These are phyloP conservation scores for Pseudopyrenochaeta lycopersici DNA, from an alignment of 2,329 filamentous ascomycete genomes.

Conservation along the genomic window DNA sequence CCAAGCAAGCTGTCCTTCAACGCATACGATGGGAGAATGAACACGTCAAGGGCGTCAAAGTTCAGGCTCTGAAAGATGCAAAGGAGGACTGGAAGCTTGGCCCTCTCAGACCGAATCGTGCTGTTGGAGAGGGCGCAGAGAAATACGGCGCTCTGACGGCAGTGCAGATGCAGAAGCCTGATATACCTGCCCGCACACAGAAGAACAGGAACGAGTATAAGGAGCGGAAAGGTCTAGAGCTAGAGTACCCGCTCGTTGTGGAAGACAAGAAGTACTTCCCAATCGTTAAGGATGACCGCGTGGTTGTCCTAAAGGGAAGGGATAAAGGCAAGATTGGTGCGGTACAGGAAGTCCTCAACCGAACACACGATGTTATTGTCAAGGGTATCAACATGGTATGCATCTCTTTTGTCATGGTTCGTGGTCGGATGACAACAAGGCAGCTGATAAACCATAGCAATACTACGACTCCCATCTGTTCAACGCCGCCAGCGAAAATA, in stretches of 20 bases:
- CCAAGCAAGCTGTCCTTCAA: slow-evolving; percentile 36
- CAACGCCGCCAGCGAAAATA: slow-evolving; percentile 32
- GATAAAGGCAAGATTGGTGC: slow-evolving; percentile 85
- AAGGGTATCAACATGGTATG: slow-evolving; percentile 53
- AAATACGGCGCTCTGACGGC: slow-evolving; percentile 66
- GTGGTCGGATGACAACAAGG: neutral
- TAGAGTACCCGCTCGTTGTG: slow-evolving; percentile 38
- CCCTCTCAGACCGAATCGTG: slow-evolving; percentile 77
- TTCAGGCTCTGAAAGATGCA: slow-evolving; percentile 64
- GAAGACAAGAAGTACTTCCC: slow-evolving; percentile 41
- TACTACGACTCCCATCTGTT: slow-evolving; percentile 54
- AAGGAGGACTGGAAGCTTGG: slow-evolving; percentile 83
- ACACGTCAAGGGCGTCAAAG: slow-evolving; percentile 45
- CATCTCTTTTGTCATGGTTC: neutral
- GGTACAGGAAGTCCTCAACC: slow-evolving; percentile 64
- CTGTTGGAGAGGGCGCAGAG: slow-evolving; percentile 68
- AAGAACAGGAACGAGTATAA: slow-evolving; percentile 29
- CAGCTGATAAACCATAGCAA: slow-evolving; percentile 37
- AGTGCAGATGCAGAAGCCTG: slow-evolving; percentile 38
- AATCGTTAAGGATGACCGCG: slow-evolving; percentile 72
- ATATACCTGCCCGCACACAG: slow-evolving; percentile 49
- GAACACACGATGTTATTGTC: slow-evolving; percentile 46
- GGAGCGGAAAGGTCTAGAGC: slow-evolving; percentile 28
- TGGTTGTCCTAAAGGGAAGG: slow-evolving; percentile 79
- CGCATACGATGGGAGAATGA: slow-evolving; percentile 24